Evolutionary conservation across 2,329 filamentous ascomycete genomes (phyloP).

Genomic region (Cyclaneusma minus): DNA sequence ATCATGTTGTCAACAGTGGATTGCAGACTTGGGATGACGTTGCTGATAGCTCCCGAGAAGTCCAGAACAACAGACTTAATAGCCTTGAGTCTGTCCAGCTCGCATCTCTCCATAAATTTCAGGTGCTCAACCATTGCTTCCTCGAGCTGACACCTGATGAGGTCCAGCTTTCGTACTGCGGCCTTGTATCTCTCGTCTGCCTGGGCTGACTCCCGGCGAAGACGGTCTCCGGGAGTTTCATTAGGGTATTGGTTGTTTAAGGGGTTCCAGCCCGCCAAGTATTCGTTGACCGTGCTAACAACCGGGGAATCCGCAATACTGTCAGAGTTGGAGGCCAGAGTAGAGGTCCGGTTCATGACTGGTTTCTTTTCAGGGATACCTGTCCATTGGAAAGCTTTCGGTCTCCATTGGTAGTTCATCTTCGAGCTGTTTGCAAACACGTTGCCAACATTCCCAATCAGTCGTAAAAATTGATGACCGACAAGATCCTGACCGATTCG

Average conservation of each 20-base stretch:
- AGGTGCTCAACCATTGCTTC: slow-evolving; percentile 87
- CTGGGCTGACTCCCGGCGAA: slow-evolving; percentile 79
- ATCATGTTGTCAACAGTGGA: slow-evolving; percentile 98
- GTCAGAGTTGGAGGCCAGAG: slow-evolving; percentile 43
- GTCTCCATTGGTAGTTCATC: slow-evolving; percentile 95
- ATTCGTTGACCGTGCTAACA: slow-evolving; percentile 73
- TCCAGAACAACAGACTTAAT: slow-evolving; percentile 97
- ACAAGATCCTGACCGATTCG: slow-evolving; percentile 89
- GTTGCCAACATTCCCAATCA: slow-evolving; percentile 88
- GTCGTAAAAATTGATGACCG: slow-evolving; percentile 66
- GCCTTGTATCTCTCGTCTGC: slow-evolving; percentile 89
- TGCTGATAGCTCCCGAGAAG: slow-evolving; percentile 93
- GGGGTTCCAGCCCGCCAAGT: slow-evolving; percentile 83
- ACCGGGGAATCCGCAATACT: slow-evolving; percentile 57
- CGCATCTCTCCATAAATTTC: slow-evolving; percentile 92
- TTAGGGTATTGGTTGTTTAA: slow-evolving; percentile 84
- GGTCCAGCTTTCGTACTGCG: slow-evolving; percentile 72
- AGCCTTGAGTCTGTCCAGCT: slow-evolving; percentile 87
- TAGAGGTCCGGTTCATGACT: slow-evolving; percentile 57
- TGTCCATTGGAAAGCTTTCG: slow-evolving; percentile 76
- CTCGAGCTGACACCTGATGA: slow-evolving; percentile 85
- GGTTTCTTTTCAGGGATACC: slow-evolving; percentile 82
- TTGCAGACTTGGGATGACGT: slow-evolving; percentile 91
- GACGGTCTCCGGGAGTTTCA: slow-evolving; percentile 73
- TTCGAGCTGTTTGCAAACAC: slow-evolving; percentile 95